Percentiles rank a stretch among this genome's conserved stretches.
These are phyloP conservation scores for Nemania sp. DNA, from an alignment of 2,329 filamentous ascomycete species.

Conservation along the genomic window DNA sequence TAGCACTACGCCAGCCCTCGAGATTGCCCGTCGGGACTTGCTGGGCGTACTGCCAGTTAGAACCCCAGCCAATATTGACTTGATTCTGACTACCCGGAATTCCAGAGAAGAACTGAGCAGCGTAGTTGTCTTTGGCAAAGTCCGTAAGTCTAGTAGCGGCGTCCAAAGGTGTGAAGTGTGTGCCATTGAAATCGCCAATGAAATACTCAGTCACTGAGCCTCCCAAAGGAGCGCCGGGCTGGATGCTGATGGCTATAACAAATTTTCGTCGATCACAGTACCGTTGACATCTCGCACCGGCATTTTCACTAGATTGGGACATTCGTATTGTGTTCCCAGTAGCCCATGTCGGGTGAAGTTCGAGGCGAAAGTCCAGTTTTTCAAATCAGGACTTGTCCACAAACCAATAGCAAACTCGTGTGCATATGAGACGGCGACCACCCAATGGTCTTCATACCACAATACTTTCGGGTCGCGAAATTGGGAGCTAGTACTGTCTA, in stretches of 20 bases:
- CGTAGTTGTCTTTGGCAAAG: conserved; percentile 58
- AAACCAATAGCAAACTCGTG: conserved; percentile 62
- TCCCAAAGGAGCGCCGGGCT: conserved; percentile 59
- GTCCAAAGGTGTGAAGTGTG: conserved; percentile 56
- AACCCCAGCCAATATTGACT: conserved; percentile 59
- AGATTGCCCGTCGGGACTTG: conserved; percentile 54
- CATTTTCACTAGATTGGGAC: conserved; percentile 63
- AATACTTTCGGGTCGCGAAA: conserved; percentile 70
- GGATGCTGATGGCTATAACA: conserved; percentile 57
- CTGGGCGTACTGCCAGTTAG: conserved; percentile 62
- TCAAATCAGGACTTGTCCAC: conserved; percentile 62
- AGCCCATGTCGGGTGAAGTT: conserved; percentile 60
- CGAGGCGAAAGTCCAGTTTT: conserved; percentile 58
- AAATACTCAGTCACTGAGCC: conserved; percentile 61
- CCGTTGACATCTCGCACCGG: conserved; percentile 44
- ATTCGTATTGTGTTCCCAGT: conserved; percentile 63
- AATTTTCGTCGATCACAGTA: conserved; percentile 44
- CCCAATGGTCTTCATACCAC: conserved; percentile 60
- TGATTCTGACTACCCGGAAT: conserved; percentile 44
- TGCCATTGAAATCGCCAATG: conserved; percentile 65
- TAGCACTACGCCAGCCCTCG: conserved; percentile 57
- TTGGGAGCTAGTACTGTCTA: conserved; percentile 55
- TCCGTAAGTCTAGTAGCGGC: conserved; percentile 46
- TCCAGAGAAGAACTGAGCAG: conserved; percentile 59
- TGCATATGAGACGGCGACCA: conserved; percentile 59